Percentiles rank a stretch among this genome's conserved stretches.
phyloP scores from a whole-genome alignment of 163 green algal genomes.

The Scenedesmus sp. region DNA sequence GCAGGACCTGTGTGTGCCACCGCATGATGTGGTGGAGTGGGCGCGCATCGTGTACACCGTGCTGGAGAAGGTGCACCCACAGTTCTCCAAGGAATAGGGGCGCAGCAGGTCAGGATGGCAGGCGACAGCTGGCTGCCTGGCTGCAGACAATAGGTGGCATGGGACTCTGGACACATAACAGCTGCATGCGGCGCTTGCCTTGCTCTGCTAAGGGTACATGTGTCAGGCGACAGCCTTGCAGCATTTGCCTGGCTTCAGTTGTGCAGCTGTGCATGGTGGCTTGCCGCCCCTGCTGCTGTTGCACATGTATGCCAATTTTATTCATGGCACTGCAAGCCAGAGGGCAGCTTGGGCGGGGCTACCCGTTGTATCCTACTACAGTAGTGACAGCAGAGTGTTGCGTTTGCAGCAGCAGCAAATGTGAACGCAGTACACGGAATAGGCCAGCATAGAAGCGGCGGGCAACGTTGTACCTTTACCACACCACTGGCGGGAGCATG shows the following conservation, averaged over 20 bases:
- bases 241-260: neutral
- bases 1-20: constrained; percentile 48
- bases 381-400: neutral
- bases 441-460: neutral
- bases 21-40: constrained; percentile 51
- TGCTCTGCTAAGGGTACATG: neutral
- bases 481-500: neutral
- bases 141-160: too few relatives aligned
- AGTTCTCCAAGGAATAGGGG: constrained; percentile 19
- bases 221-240: neutral
- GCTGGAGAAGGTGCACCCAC: constrained; percentile 57
- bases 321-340: neutral
- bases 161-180: too few relatives aligned
- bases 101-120: neutral
- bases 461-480: neutral
- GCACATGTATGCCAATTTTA: neutral
- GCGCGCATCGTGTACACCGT: constrained; percentile 57
- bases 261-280: constrained; percentile 5
- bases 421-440: neutral
- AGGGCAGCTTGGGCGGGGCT: neutral
- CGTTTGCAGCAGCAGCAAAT: neutral
- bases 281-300: neutral
- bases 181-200: neutral
- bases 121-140: neutral
- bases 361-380: neutral